Evolutionary conservation across 1,139 yeast genomes (phyloP).

Genomic region (Saccharomycopsis phalli): DNA sequence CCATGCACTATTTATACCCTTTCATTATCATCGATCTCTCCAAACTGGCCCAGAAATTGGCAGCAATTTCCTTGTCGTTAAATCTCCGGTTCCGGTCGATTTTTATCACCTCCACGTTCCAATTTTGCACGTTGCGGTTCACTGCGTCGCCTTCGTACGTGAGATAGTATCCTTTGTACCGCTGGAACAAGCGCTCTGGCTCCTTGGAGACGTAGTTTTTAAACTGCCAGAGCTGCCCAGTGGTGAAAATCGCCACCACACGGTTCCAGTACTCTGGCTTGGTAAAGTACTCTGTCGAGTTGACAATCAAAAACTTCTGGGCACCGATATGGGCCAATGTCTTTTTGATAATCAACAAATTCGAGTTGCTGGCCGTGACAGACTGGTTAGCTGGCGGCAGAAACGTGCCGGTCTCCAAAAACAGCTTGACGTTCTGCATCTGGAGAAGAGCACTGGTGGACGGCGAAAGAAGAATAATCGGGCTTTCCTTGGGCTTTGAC

Average conservation of each 20-base stretch:
- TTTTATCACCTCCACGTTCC: constrained; percentile 78
- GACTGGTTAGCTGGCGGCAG: constrained; percentile 39
- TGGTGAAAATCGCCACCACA: constrained; percentile 89
- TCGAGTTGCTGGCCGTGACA: neutral
- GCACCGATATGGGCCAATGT: constrained; percentile 47
- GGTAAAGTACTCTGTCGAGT: constrained; percentile 77
- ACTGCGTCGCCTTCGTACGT: constrained; percentile 71
- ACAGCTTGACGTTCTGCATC: constrained; percentile 71
- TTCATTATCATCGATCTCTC: constrained; percentile 48
- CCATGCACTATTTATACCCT: too few relatives aligned
- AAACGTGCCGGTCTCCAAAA: constrained; percentile 70
- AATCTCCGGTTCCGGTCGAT: constrained; percentile 81
- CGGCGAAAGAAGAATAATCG: constrained; percentile 89
- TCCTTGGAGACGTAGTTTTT: constrained; percentile 75
- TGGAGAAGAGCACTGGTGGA: constrained; percentile 87
- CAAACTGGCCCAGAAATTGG: constrained; percentile 71
- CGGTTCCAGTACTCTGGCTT: constrained; percentile 97
- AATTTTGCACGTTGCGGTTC: constrained; percentile 66
- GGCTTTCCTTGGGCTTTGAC: constrained; percentile 42
- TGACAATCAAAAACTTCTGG: constrained; percentile 70
- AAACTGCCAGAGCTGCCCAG: constrained; percentile 98
- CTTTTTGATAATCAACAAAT: constrained; percentile 34
- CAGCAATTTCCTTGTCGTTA: constrained; percentile 80
- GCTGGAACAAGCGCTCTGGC: constrained; percentile 75
- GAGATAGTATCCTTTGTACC: constrained; percentile 74